Evolutionary conservation across 2,329 filamentous ascomycete genomes (phyloP).

Genomic region (Thyridium curvatum): DNA sequence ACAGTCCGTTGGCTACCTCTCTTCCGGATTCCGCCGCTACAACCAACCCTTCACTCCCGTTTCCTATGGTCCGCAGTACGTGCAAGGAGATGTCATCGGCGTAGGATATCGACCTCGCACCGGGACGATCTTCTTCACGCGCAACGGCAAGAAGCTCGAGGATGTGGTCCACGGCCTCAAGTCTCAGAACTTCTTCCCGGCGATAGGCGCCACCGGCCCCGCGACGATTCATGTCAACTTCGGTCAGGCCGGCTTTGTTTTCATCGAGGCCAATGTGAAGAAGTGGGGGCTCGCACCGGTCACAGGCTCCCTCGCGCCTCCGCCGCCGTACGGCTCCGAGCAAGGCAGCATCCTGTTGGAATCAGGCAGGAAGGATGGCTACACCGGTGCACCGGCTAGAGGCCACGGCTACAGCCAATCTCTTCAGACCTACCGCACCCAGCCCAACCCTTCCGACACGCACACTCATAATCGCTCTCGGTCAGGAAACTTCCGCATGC

Average conservation of each 20-base stretch:
- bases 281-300: constrained; percentile 98
- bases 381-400: constrained; percentile 31
- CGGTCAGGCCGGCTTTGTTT: constrained; percentile 95
- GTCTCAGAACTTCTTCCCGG: constrained; percentile 94
- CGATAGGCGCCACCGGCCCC: constrained; percentile 91
- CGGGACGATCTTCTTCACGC: constrained; percentile 94
- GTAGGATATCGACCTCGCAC: constrained; percentile 93
- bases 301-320: constrained; percentile 89
- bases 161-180: constrained; percentile 92
- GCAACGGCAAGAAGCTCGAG: constrained; percentile 95
- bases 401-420: constrained; percentile 42
- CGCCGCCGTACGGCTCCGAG: constrained; percentile 93
- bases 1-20: constrained; percentile 85
- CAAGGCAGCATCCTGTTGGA: constrained; percentile 94
- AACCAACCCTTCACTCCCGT: constrained; percentile 86
- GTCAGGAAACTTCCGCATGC: constrained; percentile 71
- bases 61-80: constrained; percentile 73
- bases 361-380: constrained; percentile 63
- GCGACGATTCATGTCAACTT: constrained; percentile 95
- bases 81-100: constrained; percentile 93
- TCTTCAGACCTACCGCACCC: constrained; percentile 30
- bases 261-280: constrained; percentile 99
- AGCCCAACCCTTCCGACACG: constrained; percentile 40
- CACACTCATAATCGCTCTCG: constrained; percentile 62
- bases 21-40: constrained; percentile 76